Evolutionary conservation across 2,329 filamentous ascomycete genomes (phyloP), one percentile per base, ranked within the genome.

Genomic region (Cytospora chrysosperma): DNA sequence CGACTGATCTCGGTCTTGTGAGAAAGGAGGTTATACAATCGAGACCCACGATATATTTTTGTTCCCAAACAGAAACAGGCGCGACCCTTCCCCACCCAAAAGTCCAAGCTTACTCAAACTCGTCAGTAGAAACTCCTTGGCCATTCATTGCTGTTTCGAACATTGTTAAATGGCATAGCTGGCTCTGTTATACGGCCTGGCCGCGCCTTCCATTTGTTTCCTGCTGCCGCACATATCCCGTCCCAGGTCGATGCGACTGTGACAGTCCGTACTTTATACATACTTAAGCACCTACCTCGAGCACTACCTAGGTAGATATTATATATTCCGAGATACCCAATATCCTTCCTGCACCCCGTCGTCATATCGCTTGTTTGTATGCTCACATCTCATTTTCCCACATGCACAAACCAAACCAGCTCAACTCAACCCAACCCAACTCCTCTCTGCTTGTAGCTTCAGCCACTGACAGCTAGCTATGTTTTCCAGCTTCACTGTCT

Each of bases 401-500:
- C 21, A 3, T 10, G 21, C 40, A 15, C 5, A n/a, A n/a, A n/a
- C n/a, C n/a, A n/a, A n/a, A n/a, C n/a, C n/a, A n/a, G n/a, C n/a
- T n/a, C n/a, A n/a, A n/a, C n/a, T n/a, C n/a, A n/a, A n/a, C n/a
- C n/a, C n/a, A n/a, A 21, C 40, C 12, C 19, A 10, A n/a, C 32
- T 47, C 21, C 65, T 60, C 34, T 63, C 63, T 17, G 53, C 43
- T 52, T 64, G 54, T 56, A 70, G 49, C 56, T 50, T 30, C 1
- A 30, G 30, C 28, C 19, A 52, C 58, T 63, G 8, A 69, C 67
- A 68, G 50, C 70, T 51, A 64, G 60, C 64, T 27, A 73, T 74
- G 72, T 65, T 71, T 17, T 66, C 68, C 64, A 75, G 71, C 61
- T 66, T 70, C 65, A 72, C 68, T 62, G 65, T 65, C 34, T 63